Evolutionary conservation across 169 alveolate genomes (phyloP), one percentile per base, ranked within the genome.

Genomic region (Plasmodium ovale): DNA sequence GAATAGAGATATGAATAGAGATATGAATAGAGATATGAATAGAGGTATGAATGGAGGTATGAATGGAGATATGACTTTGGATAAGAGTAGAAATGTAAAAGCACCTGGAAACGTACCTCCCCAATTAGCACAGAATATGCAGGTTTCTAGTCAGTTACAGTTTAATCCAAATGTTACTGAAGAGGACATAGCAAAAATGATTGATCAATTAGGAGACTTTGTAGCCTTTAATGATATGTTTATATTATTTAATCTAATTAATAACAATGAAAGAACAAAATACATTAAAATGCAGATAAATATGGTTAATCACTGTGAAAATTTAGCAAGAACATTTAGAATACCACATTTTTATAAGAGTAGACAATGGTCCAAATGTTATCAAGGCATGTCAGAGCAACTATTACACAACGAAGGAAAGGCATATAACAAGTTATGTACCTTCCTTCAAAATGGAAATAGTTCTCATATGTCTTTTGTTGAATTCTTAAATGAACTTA

Each of bases 401-500:
- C 23, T 70, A 51, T 6, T 70, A 35, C 39, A 29, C 25, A 70
- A 70, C n/a, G 85, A 70, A 70, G n/a, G n/a, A 37, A 65, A 27
- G 21, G 3, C 73, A 9, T 65, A 65, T 47, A 65, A 65, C 54
- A 65, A 65, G 1, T 65, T 65, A 16, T 65, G 73, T 54, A 16
- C 49, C 14, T 65, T 65, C 73, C 59, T 65, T 25, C 73, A 65
- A 65, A 65, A n/a, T 27, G 73, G 73, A 37, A 65, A 65, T 16
- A 65, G 59, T 21, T 65, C 73, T 14, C 73, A 65, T 37, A 16
- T 65, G 19, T 51, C 73, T 1, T 65, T 65, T 65, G 35, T 65
- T 65, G 73, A 65, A 25, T 65, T 65, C 54, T 65, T 65, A 25
- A 65, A 65, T 65, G 73, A 65, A 25, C 51, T 65, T 33, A 37